Evolutionary conservation across 2,329 filamentous ascomycete genomes (phyloP).

Genomic region (Orbilia quercus): DNA sequence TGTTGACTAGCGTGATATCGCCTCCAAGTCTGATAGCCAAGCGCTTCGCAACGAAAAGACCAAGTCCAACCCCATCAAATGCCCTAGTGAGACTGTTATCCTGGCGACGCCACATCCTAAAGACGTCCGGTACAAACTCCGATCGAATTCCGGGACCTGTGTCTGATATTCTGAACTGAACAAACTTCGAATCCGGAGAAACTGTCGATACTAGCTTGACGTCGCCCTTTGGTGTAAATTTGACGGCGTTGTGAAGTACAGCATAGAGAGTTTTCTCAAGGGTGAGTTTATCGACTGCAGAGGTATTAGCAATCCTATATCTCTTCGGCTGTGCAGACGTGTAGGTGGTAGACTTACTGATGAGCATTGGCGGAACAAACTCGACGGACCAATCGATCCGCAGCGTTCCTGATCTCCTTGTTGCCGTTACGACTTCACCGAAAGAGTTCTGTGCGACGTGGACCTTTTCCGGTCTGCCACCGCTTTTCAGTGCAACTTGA

Average conservation of each 20-base stretch:
- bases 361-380: constrained; percentile 68
- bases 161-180: constrained; percentile 68
- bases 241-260: constrained; percentile 74
- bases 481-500: constrained; percentile 52
- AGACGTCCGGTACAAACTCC: constrained; percentile 74
- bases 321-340: neutral
- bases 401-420: constrained; percentile 45
- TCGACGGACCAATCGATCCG: constrained; percentile 63
- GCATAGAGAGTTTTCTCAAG: constrained; percentile 67
- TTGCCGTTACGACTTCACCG: constrained; percentile 52
- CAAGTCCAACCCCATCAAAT: constrained; percentile 76
- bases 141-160: constrained; percentile 76
- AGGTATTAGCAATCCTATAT: neutral
- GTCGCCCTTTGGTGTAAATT: constrained; percentile 74
- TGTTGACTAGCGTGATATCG: constrained; percentile 73
- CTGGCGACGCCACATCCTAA: constrained; percentile 76
- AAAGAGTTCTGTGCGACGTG: constrained; percentile 42
- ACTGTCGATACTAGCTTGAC: constrained; percentile 68
- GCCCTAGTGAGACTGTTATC: constrained; percentile 75
- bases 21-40: constrained; percentile 76
- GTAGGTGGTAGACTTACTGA: constrained; percentile 62
- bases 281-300: constrained; percentile 58
- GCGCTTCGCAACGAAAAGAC: constrained; percentile 77
- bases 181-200: constrained; percentile 55
- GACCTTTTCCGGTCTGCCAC: constrained; percentile 51